A percentile compares a stretch with the other conserved stretches of the same genome.
Conservation (phyloP, 805 yeast species). For the Ogataea corticis region DNA sequence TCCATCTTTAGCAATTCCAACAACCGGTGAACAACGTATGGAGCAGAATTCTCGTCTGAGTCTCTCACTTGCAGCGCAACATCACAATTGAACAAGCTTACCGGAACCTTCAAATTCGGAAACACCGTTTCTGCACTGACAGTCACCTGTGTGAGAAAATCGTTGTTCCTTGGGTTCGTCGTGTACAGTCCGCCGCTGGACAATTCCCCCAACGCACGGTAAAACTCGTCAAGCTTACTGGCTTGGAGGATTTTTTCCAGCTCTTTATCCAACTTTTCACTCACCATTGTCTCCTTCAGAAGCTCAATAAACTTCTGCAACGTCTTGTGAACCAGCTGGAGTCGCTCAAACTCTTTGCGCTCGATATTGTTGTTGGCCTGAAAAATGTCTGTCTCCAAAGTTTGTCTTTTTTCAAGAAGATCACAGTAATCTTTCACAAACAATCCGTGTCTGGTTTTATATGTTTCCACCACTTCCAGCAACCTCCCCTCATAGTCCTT, state of each 20-base stretch:
- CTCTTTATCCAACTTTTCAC: neutral
- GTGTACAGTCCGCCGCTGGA: conserved; percentile 16
- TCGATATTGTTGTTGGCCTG: conserved; percentile 19
- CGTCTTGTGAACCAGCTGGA: conserved; percentile 12
- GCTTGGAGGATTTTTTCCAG: conserved; percentile 1
- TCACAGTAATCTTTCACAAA: conserved; percentile 9
- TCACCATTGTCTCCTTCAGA: conserved; percentile 1
- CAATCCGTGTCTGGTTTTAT: conserved; percentile 8
- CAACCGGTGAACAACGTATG: conserved; percentile 49
- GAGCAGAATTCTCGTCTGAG: conserved; percentile 31
- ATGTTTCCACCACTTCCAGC: neutral
- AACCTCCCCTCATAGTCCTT: conserved; percentile 1
- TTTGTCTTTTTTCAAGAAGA: conserved; percentile 10
- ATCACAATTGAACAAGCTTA: conserved; percentile 15
- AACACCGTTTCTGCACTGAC: conserved; percentile 10
- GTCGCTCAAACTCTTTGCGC: conserved; percentile 19
- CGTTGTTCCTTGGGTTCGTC: conserved; percentile 14
- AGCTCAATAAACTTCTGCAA: conserved; percentile 4
- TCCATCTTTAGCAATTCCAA: conserved; percentile 8
- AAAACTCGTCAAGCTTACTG: conserved; percentile 15
- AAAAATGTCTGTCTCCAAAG: conserved; percentile 13
- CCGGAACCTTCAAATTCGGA: conserved; percentile 7
- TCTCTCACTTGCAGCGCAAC: conserved; percentile 34
- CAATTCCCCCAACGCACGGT: conserved; percentile 4
- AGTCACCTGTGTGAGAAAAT: conserved; percentile 10